Percentiles rank a stretch among this genome's conserved stretches.
Evolutionary conservation across 192 early-diverging fungal genomes (phyloP).

Genomic region (Coemansia sp.): DNA sequence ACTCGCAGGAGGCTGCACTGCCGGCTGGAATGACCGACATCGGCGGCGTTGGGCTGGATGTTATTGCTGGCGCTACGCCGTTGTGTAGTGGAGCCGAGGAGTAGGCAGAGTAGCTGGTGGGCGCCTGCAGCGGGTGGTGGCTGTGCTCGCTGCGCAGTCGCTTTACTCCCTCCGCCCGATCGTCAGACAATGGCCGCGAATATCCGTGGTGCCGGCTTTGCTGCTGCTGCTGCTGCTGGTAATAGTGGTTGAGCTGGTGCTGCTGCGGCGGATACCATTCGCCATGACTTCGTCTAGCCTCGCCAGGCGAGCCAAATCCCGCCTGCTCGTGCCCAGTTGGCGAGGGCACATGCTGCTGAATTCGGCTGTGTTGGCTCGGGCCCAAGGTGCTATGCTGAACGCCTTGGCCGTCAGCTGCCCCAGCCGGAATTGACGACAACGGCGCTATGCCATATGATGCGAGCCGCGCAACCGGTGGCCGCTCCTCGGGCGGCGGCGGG

Average conservation of each 20-base stretch:
- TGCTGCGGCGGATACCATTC: constrained; percentile 3
- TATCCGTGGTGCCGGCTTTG: background rate
- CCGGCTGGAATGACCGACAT: background rate
- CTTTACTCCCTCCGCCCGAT: constrained; percentile 16
- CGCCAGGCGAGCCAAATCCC: background rate
- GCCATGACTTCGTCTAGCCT: constrained; percentile 3
- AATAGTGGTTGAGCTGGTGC: constrained; percentile 5
- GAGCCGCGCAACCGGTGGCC: constrained; percentile 18
- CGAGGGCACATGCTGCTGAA: background rate
- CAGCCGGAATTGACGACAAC: background rate
- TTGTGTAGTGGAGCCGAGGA: background rate
- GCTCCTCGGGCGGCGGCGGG: constrained; percentile 6
- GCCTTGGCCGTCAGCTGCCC: background rate
- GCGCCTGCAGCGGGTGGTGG: background rate
- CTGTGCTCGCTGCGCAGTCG: constrained; percentile 21
- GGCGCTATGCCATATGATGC: background rate
- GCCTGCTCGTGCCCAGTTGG: background rate
- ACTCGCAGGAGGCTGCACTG: background rate
- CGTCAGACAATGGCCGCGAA: background rate
- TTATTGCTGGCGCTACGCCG: background rate
- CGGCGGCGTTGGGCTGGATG: background rate
- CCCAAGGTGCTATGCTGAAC: background rate
- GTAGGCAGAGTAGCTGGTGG: background rate
- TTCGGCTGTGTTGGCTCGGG: background rate
- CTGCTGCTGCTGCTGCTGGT: constrained; percentile 8